These are phyloP conservation scores for Simplicillium sp. DNA, from an alignment of 2,329 filamentous ascomycete species.

Conservation along the genomic window DNA sequence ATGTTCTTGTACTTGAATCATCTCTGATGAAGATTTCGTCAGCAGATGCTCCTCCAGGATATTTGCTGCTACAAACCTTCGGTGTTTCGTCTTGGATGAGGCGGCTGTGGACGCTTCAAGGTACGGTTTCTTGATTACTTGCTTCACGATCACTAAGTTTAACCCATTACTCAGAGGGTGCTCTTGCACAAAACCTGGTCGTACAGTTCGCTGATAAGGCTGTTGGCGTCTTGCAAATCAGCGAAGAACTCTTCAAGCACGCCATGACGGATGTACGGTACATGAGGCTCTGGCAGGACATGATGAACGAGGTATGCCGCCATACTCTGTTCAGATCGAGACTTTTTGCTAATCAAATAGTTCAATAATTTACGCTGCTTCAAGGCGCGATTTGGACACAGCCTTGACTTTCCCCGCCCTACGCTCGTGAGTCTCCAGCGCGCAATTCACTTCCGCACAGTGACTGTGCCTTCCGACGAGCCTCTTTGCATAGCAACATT, in stretches of 20 bases:
- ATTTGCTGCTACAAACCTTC: conserved; percentile 19
- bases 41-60: conserved; percentile 8
- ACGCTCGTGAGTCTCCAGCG: conserved; percentile 12
- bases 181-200: conserved; percentile 17
- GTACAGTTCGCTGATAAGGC: conserved; percentile 22
- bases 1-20: conserved; percentile 23
- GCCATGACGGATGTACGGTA: conserved; percentile 8
- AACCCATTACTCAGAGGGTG: too few relatives aligned
- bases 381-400: neutral
- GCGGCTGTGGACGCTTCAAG: conserved; percentile 29
- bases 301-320: conserved; percentile 10
- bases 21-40: conserved; percentile 15
- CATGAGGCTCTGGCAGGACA: conserved; percentile 12
- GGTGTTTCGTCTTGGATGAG: conserved; percentile 25
- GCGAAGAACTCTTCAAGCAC: conserved; percentile 6
- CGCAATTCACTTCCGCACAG: conserved; percentile 15
- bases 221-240: conserved; percentile 7
- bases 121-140: conserved; percentile 2
- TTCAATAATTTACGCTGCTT: conserved; percentile 10
- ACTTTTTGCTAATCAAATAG: conserved; percentile 3
- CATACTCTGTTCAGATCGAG: too few relatives aligned
- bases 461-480: conserved; percentile 18
- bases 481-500: conserved; percentile 19
- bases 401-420: conserved; percentile 1
- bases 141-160: too few relatives aligned